Evolutionary conservation across 257 asterid genomes (phyloP).

Genomic region (Striga asiatica): DNA sequence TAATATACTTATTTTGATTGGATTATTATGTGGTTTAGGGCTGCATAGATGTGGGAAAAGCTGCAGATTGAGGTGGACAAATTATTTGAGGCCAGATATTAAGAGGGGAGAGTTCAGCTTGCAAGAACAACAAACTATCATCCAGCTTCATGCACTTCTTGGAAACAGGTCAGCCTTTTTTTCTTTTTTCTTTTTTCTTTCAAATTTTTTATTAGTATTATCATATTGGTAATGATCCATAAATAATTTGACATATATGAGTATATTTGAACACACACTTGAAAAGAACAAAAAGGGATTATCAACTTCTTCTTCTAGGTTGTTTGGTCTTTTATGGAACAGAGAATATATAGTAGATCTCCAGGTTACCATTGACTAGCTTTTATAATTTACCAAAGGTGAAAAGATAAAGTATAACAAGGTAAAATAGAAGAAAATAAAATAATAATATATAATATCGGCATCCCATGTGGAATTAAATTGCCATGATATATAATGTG

Average conservation of each 20-base stretch:
- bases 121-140: background rate
- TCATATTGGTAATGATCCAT: background rate
- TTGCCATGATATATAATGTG: background rate
- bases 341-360: no score
- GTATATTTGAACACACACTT: background rate
- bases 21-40: constrained; percentile 15
- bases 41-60: constrained; percentile 30
- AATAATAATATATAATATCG: background rate
- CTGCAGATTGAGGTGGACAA: constrained; percentile 29
- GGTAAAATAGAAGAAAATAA: no score
- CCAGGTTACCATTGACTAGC: no score
- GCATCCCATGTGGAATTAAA: constrained; percentile 16
- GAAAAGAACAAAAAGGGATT: no score
- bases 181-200: background rate
- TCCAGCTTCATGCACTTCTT: constrained; percentile 8
- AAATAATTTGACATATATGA: background rate
- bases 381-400: no score
- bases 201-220: background rate
- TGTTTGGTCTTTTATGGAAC: no score
- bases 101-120: constrained; percentile 28
- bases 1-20: background rate
- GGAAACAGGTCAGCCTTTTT: background rate
- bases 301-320: no score
- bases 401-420: no score
- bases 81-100: constrained; percentile 26